These are phyloP conservation scores for Metschnikowia santaceciliae DNA, from an alignment of 805 yeast species.

Conservation along the genomic window DNA sequence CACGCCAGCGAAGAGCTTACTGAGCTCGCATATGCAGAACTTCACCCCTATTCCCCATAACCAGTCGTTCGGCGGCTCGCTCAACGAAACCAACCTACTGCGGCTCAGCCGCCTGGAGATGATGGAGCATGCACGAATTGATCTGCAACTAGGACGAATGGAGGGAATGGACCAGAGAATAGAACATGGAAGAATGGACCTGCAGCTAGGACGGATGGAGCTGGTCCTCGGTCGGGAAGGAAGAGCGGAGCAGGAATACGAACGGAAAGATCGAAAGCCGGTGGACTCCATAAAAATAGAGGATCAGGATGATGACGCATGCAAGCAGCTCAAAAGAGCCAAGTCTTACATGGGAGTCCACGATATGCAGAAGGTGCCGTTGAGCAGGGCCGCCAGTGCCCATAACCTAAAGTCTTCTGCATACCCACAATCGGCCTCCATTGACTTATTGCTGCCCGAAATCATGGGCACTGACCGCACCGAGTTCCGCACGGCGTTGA, in stretches of 20 bases:
- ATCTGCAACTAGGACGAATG: neutral
- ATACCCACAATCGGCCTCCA: slow-evolving; percentile 7
- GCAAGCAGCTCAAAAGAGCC: slow-evolving; percentile 37
- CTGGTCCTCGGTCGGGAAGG: neutral
- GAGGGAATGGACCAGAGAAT: neutral
- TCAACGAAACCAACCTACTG: slow-evolving; percentile 5
- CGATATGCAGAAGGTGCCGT: slow-evolving; percentile 6
- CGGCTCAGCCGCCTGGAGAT: neutral
- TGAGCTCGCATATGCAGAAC: slow-evolving; percentile 6
- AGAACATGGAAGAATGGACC: neutral
- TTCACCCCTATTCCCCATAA: slow-evolving; percentile 16
- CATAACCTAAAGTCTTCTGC: slow-evolving; percentile 7
- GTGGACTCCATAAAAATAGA: slow-evolving; percentile 33
- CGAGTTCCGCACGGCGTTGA: slow-evolving; percentile 13
- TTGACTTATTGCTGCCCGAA: slow-evolving; percentile 18
- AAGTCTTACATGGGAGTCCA: slow-evolving; percentile 22
- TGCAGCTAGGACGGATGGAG: neutral
- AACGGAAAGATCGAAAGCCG: slow-evolving; percentile 20
- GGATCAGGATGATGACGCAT: slow-evolving; percentile 42
- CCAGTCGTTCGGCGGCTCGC: slow-evolving; percentile 16
- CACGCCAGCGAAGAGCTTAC: slow-evolving; percentile 12
- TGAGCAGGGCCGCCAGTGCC: slow-evolving; percentile 11
- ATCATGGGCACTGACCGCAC: slow-evolving; percentile 12
- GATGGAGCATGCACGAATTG: no score
- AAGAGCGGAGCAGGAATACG: slow-evolving; percentile 1